Evolutionary conservation across 2,329 filamentous ascomycete genomes (phyloP).

Genomic region (Colletotrichum karsti): DNA sequence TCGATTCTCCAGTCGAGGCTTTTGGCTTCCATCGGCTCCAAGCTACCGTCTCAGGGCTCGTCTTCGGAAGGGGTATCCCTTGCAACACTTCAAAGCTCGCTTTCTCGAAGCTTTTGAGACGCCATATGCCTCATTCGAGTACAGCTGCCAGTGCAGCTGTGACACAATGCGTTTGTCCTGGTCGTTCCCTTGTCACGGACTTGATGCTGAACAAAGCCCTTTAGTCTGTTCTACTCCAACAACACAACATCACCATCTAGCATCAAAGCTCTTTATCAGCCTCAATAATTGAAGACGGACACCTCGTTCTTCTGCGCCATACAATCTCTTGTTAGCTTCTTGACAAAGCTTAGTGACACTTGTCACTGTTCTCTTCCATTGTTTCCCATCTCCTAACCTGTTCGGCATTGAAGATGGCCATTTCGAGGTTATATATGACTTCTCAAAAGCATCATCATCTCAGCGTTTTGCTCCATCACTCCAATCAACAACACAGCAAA

Average conservation of each 20-base stretch:
- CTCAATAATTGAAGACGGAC: background rate
- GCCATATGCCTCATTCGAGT: background rate
- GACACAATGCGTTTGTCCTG: background rate
- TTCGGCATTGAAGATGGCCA: background rate
- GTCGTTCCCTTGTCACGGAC: background rate
- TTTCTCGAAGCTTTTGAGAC: background rate
- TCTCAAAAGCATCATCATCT: background rate
- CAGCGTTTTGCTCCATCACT: background rate
- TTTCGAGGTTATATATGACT: background rate
- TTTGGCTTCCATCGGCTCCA: background rate
- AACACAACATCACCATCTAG: background rate
- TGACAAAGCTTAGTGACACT: background rate
- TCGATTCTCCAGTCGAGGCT: background rate
- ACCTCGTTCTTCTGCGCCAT: background rate
- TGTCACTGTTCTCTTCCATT: background rate
- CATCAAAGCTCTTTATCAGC: background rate
- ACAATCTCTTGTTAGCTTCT: background rate
- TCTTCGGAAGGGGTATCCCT: background rate
- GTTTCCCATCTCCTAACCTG: background rate
- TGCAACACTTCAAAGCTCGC: background rate
- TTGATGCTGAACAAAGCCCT: background rate
- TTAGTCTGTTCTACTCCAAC: background rate
- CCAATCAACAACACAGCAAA: background rate
- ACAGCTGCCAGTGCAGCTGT: background rate
- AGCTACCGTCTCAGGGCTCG: background rate